Evolutionary conservation across 2,329 filamentous ascomycete genomes (phyloP).

Genomic region (Cryphonectria japonica): DNA sequence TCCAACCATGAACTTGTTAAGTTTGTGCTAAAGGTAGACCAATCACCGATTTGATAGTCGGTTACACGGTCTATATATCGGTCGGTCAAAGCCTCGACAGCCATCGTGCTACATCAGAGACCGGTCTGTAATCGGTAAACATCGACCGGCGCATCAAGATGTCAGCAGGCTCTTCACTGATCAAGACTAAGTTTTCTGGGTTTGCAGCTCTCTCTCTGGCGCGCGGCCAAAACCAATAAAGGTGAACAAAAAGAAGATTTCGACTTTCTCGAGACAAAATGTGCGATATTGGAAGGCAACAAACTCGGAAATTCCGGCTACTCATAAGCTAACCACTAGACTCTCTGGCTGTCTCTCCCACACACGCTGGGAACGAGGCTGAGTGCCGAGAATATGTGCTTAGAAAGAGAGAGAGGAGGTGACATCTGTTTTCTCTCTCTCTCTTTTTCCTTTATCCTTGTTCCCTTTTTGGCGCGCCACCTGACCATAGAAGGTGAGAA

Average conservation of each 20-base stretch:
- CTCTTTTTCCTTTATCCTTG: neutral
- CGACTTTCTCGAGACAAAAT: constrained; percentile 25
- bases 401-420: neutral
- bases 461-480: neutral
- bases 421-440: too few species aligned
- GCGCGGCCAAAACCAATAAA: neutral
- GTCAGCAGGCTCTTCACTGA: neutral
- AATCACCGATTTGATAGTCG: constrained; percentile 10
- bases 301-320: neutral
- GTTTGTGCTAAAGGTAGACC: neutral
- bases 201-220: neutral
- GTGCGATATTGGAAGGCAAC: neutral
- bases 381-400: neutral
- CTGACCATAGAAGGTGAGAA: neutral
- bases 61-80: constrained; percentile 22
- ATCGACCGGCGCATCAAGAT: neutral
- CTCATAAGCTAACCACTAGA: neutral
- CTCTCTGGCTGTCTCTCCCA: neutral
- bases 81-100: neutral
- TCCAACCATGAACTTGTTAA: neutral
- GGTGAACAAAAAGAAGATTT: neutral
- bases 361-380: neutral
- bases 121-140: neutral
- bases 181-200: neutral
- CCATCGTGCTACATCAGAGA: constrained; percentile 20